Percentiles rank a stretch among this genome's conserved stretches.
These are phyloP conservation scores for Thelonectria olida DNA, from an alignment of 2,329 filamentous ascomycete species.

Conservation along the genomic window DNA sequence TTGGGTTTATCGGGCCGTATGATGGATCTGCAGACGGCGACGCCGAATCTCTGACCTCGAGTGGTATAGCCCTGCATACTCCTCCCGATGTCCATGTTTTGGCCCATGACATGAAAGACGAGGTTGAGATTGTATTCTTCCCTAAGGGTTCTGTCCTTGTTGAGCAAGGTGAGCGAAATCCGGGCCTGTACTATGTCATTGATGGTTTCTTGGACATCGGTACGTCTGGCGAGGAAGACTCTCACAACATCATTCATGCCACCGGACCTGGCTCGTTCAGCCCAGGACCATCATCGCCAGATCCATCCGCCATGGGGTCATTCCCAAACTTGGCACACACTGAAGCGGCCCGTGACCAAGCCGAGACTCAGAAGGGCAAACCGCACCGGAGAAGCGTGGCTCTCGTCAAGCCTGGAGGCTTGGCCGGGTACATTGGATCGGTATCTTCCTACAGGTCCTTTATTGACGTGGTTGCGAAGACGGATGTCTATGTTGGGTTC, in stretches of 20 bases:
- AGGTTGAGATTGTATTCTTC: slow-evolving; percentile 97
- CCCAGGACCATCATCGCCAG: slow-evolving; percentile 26
- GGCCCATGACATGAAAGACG: slow-evolving; percentile 84
- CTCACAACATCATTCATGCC: slow-evolving; percentile 46
- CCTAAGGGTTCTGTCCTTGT: slow-evolving; percentile 93
- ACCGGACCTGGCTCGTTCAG: slow-evolving; percentile 36
- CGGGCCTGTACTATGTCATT: slow-evolving; percentile 95
- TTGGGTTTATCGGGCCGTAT: slow-evolving; percentile 89
- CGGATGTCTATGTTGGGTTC: slow-evolving; percentile 97
- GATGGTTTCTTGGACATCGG: slow-evolving; percentile 97
- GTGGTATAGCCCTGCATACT: slow-evolving; percentile 67
- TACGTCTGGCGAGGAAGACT: slow-evolving; percentile 63
- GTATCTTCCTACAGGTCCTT: slow-evolving; percentile 96
- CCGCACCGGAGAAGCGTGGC: slow-evolving; percentile 76
- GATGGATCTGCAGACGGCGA: slow-evolving; percentile 81
- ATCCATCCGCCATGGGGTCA: slow-evolving; percentile 36
- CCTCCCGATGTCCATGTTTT: slow-evolving; percentile 73
- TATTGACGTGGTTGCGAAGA: slow-evolving; percentile 96
- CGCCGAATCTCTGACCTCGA: slow-evolving; percentile 83
- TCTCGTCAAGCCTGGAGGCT: slow-evolving; percentile 90
- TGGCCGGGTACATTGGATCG: slow-evolving; percentile 93
- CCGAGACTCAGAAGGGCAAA: slow-evolving; percentile 54
- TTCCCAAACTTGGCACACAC: slow-evolving; percentile 42
- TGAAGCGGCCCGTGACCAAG: slow-evolving; percentile 40
- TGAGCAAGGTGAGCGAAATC: slow-evolving; percentile 96